Percentiles rank a stretch among this genome's conserved stretches.
Evolutionary conservation across 78 protist genomes (phyloP).

Genomic region (Protostelium mycophagum): DNA sequence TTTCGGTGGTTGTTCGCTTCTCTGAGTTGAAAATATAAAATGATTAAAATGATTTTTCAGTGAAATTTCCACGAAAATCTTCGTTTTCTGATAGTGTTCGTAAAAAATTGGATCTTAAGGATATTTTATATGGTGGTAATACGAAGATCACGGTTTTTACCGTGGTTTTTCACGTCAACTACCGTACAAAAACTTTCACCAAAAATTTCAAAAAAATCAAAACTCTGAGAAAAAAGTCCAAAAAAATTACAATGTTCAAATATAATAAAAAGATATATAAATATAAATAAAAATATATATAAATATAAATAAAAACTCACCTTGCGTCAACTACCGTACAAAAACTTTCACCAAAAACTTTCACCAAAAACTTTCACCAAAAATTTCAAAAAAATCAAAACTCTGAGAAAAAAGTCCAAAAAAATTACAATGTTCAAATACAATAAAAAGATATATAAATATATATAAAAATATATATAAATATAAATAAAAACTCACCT

Average conservation of each 20-base stretch:
- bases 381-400: slow-evolving; percentile 16
- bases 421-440: neutral
- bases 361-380: slow-evolving; percentile 9
- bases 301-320: slow-evolving; percentile 3
- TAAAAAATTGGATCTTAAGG: neutral
- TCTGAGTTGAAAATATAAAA: slow-evolving; percentile 19
- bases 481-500: slow-evolving; percentile 2
- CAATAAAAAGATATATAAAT: neutral
- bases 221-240: neutral
- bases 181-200: too few species aligned
- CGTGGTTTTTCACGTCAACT: neutral
- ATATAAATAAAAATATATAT: neutral
- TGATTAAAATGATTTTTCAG: neutral
- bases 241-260: neutral
- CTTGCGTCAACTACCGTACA: too few species aligned
- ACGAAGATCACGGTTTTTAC: neutral
- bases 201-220: slow-evolving; percentile 15
- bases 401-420: neutral
- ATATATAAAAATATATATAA: neutral
- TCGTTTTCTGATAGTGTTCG: neutral
- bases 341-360: slow-evolving; percentile 13
- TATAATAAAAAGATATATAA: neutral
- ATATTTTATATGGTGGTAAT: neutral
- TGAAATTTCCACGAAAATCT: neutral
- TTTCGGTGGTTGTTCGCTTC: slow-evolving; percentile 23